These are phyloP conservation scores for Lolium perenne DNA, from an alignment of 176 grass and related monocot species.

Conservation along the genomic window DNA sequence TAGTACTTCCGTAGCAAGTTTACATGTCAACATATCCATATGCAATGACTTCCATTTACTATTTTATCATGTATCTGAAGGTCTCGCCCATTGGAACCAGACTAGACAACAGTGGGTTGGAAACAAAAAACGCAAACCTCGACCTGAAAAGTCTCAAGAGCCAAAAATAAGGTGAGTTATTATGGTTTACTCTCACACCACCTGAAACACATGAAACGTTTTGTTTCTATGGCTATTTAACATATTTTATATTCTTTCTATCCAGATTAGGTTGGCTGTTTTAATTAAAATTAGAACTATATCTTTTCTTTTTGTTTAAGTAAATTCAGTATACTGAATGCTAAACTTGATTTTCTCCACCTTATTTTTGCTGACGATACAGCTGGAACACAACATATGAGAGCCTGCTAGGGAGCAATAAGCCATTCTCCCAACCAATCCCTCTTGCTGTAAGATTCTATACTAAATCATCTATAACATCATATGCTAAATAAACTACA, in stretches of 20 bases:
- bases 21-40: background rate
- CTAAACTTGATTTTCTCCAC: slow-evolving; percentile 15
- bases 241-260: background rate
- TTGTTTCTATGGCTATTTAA: background rate
- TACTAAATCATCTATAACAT: background rate
- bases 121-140: slow-evolving; percentile 54
- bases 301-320: background rate
- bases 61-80: slow-evolving; percentile 43
- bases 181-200: background rate
- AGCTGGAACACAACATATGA: slow-evolving; percentile 93
- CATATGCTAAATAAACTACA: background rate
- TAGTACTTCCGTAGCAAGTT: slow-evolving; percentile 6
- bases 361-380: slow-evolving; percentile 34
- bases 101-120: slow-evolving; percentile 84
- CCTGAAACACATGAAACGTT: background rate
- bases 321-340: background rate
- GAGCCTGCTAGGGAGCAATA: slow-evolving; percentile 80
- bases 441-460: slow-evolving; percentile 74
- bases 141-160: slow-evolving; percentile 58
- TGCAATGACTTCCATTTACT: slow-evolving; percentile 4
- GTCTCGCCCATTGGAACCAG: slow-evolving; percentile 90
- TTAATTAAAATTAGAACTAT: background rate
- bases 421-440: slow-evolving; percentile 80
- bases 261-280: background rate
- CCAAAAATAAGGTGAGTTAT: slow-evolving; percentile 74